A percentile compares a stretch with the other conserved stretches of the same genome.
These are phyloP conservation scores for Suillus lakei DNA, from an alignment of 768 basidiomycete species.

Conservation along the genomic window DNA sequence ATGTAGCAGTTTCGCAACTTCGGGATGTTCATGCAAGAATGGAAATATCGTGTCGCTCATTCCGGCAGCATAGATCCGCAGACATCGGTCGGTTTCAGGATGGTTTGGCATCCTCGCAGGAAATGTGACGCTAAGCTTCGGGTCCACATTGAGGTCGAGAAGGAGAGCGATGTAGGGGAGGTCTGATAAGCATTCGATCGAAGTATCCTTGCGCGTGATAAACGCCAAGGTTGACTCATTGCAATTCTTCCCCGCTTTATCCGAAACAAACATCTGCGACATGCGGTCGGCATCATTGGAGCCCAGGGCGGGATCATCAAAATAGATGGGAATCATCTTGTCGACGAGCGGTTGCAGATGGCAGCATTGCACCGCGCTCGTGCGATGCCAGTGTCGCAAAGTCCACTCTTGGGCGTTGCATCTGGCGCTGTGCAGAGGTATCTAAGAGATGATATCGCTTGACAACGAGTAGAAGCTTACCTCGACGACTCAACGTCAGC, in stretches of 20 bases:
- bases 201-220: not conserved
- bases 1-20: not conserved
- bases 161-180: slow-evolving; percentile 6
- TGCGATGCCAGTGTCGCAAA: slow-evolving; percentile 18
- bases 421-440: not conserved
- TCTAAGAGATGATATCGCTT: not conserved
- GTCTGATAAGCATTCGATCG: not conserved
- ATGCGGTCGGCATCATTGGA: not conserved
- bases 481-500: not conserved
- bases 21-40: not conserved
- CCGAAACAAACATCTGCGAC: slow-evolving; percentile 26
- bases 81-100: not conserved
- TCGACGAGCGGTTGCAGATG: slow-evolving; percentile 16
- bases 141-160: slow-evolving; percentile 1
- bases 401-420: slow-evolving; percentile 6
- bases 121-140: not conserved
- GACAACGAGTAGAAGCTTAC: not conserved
- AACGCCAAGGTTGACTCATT: not conserved
- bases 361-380: slow-evolving; percentile 22
- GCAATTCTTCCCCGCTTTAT: slow-evolving; percentile 9
- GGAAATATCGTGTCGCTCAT: not conserved
- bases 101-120: not conserved
- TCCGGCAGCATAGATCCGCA: slow-evolving; percentile 5
- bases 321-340: slow-evolving; percentile 20
- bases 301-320: slow-evolving; percentile 5